phyloP scores from a whole-genome alignment of 192 early-diverging fungal species.

The Mortierella claussenii region DNA sequence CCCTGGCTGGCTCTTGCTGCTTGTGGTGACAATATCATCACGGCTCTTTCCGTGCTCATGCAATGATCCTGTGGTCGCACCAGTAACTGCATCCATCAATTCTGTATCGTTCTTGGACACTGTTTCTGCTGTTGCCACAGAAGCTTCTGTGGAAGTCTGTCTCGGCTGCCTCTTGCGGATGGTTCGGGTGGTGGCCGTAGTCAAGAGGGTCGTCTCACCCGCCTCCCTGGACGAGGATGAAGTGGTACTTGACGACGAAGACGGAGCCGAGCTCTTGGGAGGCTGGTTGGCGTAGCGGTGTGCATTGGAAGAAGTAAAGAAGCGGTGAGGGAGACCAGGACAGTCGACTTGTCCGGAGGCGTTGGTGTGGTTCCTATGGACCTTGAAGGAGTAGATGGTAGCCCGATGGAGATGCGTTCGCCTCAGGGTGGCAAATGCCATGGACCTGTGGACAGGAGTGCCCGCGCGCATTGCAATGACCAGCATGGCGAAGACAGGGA shows the following conservation, averaged over 20 bases:
- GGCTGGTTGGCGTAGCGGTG: conserved; percentile 22
- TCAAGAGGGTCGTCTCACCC: background rate
- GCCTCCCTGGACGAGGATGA: conserved; percentile 1
- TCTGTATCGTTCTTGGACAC: background rate
- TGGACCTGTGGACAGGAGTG: conserved; percentile 17
- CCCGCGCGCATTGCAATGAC: conserved; percentile 41
- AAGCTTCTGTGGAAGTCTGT: background rate
- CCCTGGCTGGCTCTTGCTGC: conserved; percentile 2
- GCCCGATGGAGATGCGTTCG: conserved; percentile 14
- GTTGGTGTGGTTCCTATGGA: conserved; percentile 37
- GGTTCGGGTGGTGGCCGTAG: conserved; percentile 8
- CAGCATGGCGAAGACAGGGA: too few relatives aligned
- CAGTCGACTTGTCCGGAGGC: conserved; percentile 4
- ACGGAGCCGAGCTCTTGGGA: conserved; percentile 28
- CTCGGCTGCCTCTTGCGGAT: conserved; percentile 24
- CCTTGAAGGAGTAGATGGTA: conserved; percentile 2
- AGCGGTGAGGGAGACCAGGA: conserved; percentile 21
- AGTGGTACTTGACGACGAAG: conserved; percentile 5
- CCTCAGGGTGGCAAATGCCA: conserved; percentile 12
- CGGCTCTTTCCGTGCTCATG: conserved; percentile 17
- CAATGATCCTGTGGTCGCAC: background rate
- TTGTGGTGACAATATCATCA: too few relatives aligned
- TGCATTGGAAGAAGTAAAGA: conserved; percentile 35
- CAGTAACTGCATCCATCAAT: background rate
- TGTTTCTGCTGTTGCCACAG: background rate